phyloP scores from a whole-genome alignment of 78 protist species.

The Creolimax fragrantissima region DNA sequence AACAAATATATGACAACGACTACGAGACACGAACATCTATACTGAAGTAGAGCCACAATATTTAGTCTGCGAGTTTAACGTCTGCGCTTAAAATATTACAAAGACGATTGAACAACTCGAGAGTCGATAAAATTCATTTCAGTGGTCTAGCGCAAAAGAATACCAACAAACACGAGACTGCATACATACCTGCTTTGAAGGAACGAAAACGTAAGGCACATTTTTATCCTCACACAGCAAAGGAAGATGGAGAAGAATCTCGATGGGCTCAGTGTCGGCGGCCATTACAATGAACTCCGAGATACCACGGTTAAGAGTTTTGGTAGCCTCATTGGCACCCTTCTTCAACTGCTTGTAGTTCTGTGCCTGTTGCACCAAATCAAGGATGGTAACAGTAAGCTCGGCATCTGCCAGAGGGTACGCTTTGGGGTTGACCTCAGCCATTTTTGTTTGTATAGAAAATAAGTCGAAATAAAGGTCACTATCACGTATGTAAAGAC shows the following conservation, averaged over 20 bases:
- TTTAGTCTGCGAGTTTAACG: too few relatives aligned
- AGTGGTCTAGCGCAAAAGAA: too few relatives aligned
- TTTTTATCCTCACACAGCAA: constrained; percentile 97
- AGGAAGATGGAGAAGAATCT: constrained; percentile 96
- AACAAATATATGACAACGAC: too few relatives aligned
- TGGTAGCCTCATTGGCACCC: constrained; percentile 99
- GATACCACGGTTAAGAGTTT: constrained; percentile 89
- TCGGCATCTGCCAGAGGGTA: constrained; percentile 86
- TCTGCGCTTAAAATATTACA: too few relatives aligned
- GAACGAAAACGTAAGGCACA: constrained; percentile 69
- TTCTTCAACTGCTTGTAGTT: constrained; percentile 85
- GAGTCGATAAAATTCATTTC: too few relatives aligned
- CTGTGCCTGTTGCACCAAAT: constrained; percentile 79
- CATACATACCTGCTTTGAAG: neutral
- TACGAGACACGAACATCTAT: too few relatives aligned
- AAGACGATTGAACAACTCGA: too few relatives aligned
- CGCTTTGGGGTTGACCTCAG: constrained; percentile 74
- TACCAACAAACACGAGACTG: too few relatives aligned
- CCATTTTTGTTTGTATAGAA: neutral
- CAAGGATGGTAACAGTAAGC: constrained; percentile 76
- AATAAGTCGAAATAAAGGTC: neutral
- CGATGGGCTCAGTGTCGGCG: constrained; percentile 98
- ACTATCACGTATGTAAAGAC: neutral
- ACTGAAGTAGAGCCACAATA: too few relatives aligned
- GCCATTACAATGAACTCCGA: constrained; percentile 93